Conservation (phyloP, 768 basidiomycete species). For the Sarcomyxa edulis region DNA sequence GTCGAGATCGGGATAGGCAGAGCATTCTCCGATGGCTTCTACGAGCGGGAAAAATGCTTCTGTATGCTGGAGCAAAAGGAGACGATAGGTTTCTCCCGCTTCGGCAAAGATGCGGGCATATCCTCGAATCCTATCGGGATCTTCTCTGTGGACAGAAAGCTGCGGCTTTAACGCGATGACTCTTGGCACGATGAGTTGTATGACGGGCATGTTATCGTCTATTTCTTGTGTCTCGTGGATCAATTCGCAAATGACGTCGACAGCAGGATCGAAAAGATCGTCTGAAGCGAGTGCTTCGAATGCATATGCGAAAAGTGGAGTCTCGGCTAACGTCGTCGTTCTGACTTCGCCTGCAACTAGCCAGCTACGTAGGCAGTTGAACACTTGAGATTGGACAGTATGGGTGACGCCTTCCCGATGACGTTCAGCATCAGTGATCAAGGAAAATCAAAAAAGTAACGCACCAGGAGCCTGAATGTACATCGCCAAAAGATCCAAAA, state of each 20-base stretch:
- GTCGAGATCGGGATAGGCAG: constrained; percentile 90
- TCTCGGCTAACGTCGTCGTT: constrained; percentile 56
- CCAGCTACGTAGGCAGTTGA: constrained; percentile 86
- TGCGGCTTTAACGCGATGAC: constrained; percentile 68
- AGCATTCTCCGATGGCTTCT: constrained; percentile 89
- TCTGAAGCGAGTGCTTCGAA: constrained; percentile 85
- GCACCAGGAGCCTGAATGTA: constrained; percentile 86
- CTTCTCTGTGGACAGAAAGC: constrained; percentile 58
- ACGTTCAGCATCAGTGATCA: constrained; percentile 1
- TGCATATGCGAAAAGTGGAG: constrained; percentile 74
- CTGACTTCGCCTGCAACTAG: constrained; percentile 80
- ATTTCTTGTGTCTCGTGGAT: constrained; percentile 99
- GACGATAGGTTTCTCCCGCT: constrained; percentile 93
- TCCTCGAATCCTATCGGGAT: constrained; percentile 85
- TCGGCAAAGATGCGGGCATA: constrained; percentile 93
- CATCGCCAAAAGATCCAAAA: constrained; percentile 77
- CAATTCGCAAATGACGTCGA: constrained; percentile 88
- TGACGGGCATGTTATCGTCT: constrained; percentile 87
- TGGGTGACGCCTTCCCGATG: constrained; percentile 68
- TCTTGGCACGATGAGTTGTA: constrained; percentile 84
- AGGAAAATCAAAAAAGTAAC: constrained; percentile 18
- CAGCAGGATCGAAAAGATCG: constrained; percentile 88
- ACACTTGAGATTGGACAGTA: constrained; percentile 74
- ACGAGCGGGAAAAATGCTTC: constrained; percentile 94
- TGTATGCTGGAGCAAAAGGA: constrained; percentile 82